These are phyloP conservation scores for Boletus speciosus DNA, from an alignment of 768 basidiomycete genomes.

Conservation along the genomic window DNA sequence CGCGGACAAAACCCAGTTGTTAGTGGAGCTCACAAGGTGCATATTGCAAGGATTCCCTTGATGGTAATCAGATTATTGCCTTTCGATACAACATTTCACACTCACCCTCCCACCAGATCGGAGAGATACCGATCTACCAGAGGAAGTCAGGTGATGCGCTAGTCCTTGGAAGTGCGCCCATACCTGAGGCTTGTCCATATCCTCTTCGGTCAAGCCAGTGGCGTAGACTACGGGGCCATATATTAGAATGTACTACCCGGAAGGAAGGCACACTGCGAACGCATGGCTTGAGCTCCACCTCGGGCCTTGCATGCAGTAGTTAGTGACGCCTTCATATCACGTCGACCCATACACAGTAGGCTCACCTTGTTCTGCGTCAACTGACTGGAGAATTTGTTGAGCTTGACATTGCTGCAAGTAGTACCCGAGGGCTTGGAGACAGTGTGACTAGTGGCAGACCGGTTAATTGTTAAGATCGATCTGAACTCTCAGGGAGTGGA, in stretches of 20 bases:
- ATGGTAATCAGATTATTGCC: neutral
- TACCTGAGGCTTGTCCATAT: conserved; percentile 85
- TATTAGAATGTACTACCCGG: neutral
- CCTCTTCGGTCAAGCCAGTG: conserved; percentile 69
- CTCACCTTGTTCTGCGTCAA: conserved; percentile 75
- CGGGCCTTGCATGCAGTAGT: conserved; percentile 38
- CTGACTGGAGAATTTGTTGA: conserved; percentile 74
- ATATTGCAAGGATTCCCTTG: conserved; percentile 84
- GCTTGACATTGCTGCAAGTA: conserved; percentile 37
- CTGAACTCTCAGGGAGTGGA: neutral
- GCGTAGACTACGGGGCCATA: conserved; percentile 54
- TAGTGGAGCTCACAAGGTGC: conserved; percentile 56
- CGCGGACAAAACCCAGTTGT: neutral
- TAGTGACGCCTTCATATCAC: neutral
- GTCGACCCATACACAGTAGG: neutral
- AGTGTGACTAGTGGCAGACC: conserved; percentile 12
- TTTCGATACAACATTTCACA: neutral
- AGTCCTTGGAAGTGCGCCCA: conserved; percentile 1
- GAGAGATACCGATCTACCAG: conserved; percentile 76
- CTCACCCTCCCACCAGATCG: conserved; percentile 89
- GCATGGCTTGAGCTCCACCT: conserved; percentile 84
- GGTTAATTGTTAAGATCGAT: neutral
- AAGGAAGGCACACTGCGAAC: conserved; percentile 42
- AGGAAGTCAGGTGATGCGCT: conserved; percentile 7
- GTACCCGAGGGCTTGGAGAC: conserved; percentile 20